These are phyloP conservation scores for Chlamydomonas urium DNA, from an alignment of 139 green algal species.

Conservation along the genomic window DNA sequence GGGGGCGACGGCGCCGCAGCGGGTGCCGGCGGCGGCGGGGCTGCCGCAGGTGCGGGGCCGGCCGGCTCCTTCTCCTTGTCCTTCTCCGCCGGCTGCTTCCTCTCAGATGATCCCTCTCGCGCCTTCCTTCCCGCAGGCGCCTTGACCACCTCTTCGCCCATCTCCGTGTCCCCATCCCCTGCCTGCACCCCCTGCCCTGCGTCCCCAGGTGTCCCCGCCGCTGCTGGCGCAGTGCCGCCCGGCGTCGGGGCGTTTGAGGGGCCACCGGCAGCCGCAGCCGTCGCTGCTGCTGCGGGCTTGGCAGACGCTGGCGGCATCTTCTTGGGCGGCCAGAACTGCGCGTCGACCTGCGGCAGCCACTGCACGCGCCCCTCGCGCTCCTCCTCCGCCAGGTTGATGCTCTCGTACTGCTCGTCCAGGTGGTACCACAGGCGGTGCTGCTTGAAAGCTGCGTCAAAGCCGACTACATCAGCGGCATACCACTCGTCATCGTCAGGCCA, in stretches of 20 bases:
- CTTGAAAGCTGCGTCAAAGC: constrained; percentile 30
- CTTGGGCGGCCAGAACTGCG: constrained; percentile 36
- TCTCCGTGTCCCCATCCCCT: neutral
- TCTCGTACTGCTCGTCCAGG: constrained; percentile 40
- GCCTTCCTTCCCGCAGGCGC: neutral
- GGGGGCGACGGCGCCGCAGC: neutral
- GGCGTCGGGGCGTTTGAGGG: constrained; percentile 11
- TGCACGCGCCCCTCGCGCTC: constrained; percentile 40
- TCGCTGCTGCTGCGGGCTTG: constrained; percentile 19
- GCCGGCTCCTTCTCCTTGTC: neutral
- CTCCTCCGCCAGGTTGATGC: constrained; percentile 47
- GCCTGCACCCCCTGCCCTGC: neutral
- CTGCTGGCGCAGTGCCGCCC: neutral
- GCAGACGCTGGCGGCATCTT: constrained; percentile 3
- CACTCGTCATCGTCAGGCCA: constrained; percentile 68
- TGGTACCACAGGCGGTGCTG: constrained; percentile 63
- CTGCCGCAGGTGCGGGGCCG: too few species aligned
- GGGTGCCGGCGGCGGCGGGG: too few species aligned
- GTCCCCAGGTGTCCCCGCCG: neutral
- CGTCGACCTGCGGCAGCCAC: constrained; percentile 43
- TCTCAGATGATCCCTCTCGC: constrained; percentile 67
- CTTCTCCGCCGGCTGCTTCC: constrained; percentile 48
- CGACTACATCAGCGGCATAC: constrained; percentile 60
- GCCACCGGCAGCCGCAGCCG: constrained; percentile 18
- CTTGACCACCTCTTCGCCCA: neutral